Evolutionary conservation across 1,139 yeast genomes (phyloP).

Genomic region (Suhomyces ambrosiae): DNA sequence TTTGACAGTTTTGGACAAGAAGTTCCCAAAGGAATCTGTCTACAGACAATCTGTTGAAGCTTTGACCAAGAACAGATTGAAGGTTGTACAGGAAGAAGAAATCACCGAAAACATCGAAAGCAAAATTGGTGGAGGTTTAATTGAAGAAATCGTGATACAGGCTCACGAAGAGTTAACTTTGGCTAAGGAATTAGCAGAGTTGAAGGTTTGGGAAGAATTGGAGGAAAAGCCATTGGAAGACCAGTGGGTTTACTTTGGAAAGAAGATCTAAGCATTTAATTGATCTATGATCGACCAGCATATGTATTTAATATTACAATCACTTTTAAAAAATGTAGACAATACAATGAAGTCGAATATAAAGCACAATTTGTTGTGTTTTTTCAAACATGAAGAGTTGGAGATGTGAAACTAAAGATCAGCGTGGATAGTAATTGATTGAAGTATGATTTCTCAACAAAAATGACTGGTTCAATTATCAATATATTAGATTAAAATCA

Average conservation of each 20-base stretch:
- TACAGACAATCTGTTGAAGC: slow-evolving; percentile 78
- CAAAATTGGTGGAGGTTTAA: slow-evolving; percentile 78
- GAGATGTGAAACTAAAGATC: too few relatives aligned
- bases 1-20: slow-evolving; percentile 54
- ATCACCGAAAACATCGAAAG: slow-evolving; percentile 69
- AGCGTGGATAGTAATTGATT: too few relatives aligned
- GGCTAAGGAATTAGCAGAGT: slow-evolving; percentile 66
- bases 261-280: slow-evolving; percentile 40
- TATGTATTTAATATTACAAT: slow-evolving; percentile 3
- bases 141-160: slow-evolving; percentile 80
- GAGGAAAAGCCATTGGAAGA: slow-evolving; percentile 71
- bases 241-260: slow-evolving; percentile 74
- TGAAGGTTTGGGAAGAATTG: slow-evolving; percentile 69
- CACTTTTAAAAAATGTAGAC: slow-evolving; percentile 1
- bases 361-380: too few relatives aligned
- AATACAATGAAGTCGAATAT: too few relatives aligned
- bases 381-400: too few relatives aligned
- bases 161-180: slow-evolving; percentile 80
- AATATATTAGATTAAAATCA: too few relatives aligned
- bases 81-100: slow-evolving; percentile 65
- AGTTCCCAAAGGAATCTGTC: slow-evolving; percentile 70
- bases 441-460: too few relatives aligned
- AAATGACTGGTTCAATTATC: too few relatives aligned
- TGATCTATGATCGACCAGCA: slow-evolving; percentile 1
- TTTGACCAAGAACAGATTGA: slow-evolving; percentile 69